Percentiles rank a stretch among this genome's conserved stretches.
phyloP scores from a whole-genome alignment of 768 basidiomycete species.

The Imleria badia region DNA sequence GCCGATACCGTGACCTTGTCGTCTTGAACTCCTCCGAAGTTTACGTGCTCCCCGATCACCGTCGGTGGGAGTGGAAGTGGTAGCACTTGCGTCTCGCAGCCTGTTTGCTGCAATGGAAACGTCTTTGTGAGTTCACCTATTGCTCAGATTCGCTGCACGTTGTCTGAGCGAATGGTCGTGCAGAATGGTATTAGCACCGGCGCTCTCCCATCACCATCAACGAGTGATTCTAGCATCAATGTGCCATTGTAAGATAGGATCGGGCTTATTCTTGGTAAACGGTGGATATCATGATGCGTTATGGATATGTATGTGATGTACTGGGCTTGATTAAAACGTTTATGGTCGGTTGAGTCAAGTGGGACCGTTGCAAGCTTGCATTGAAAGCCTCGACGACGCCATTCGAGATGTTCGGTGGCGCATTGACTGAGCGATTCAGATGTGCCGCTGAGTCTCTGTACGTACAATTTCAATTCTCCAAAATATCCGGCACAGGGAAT shows the following conservation, averaged over 20 bases:
- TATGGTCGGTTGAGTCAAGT: not conserved
- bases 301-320: not conserved
- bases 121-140: not conserved
- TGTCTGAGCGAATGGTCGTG: not conserved
- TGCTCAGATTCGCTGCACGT: not conserved
- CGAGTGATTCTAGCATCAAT: not conserved
- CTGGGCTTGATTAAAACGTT: not conserved
- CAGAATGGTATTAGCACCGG: not conserved
- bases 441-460: not conserved
- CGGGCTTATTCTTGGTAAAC: too few relatives aligned
- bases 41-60: constrained; percentile 1
- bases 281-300: too few relatives aligned
- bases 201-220: constrained; percentile 1
- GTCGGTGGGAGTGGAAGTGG: not conserved
- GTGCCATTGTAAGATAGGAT: not conserved
- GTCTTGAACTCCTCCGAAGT: too few relatives aligned
- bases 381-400: not conserved
- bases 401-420: not conserved
- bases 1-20: not conserved
- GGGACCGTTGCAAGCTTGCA: not conserved
- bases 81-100: not conserved
- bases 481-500: too few relatives aligned
- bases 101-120: constrained; percentile 1
- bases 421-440: too few relatives aligned
- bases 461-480: too few relatives aligned